phyloP scores from a whole-genome alignment of 352 stramenopile species.

The Phytophthora quininea region DNA sequence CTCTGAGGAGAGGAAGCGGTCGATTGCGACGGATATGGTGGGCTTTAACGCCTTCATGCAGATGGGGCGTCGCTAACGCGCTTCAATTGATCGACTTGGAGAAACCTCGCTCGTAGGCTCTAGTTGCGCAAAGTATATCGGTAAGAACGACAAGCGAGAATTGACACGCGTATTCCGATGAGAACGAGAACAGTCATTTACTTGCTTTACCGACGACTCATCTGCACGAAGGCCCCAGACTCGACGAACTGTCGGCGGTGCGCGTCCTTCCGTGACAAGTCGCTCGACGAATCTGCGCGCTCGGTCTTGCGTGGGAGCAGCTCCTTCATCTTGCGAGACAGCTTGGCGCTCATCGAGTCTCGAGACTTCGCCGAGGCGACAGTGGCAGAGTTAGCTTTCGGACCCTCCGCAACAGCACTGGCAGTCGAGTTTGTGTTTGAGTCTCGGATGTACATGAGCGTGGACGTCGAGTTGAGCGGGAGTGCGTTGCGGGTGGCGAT shows the following conservation, averaged over 20 bases:
- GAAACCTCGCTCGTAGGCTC: not conserved
- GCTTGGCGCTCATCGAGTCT: slow-evolving; percentile 8
- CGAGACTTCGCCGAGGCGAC: not conserved
- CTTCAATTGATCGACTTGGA: not conserved
- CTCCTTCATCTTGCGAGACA: slow-evolving; percentile 18
- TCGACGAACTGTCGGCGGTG: slow-evolving; percentile 3
- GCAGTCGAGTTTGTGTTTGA: not conserved
- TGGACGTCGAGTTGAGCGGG: not conserved
- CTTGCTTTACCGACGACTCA: not conserved
- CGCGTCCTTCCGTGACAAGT: slow-evolving; percentile 1
- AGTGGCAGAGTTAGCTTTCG: not conserved
- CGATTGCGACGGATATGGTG: not conserved
- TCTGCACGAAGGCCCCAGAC: slow-evolving; percentile 10
- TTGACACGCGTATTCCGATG: not conserved
- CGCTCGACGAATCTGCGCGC: not conserved
- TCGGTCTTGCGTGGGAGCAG: slow-evolving; percentile 8
- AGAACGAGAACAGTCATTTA: not conserved
- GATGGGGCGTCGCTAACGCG: not conserved
- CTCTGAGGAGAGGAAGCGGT: slow-evolving; percentile 9
- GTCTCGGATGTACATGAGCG: slow-evolving; percentile 2
- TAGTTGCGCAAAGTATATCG: too few species aligned
- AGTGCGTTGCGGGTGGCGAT: slow-evolving; percentile 1
- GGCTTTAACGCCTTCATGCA: slow-evolving; percentile 4
- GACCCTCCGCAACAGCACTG: not conserved
- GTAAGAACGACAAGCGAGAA: not conserved